A percentile compares a stretch with the other conserved stretches of the same genome.
These are phyloP conservation scores for Lentinula boryana DNA, from an alignment of 768 basidiomycete genomes.

Conservation along the genomic window DNA sequence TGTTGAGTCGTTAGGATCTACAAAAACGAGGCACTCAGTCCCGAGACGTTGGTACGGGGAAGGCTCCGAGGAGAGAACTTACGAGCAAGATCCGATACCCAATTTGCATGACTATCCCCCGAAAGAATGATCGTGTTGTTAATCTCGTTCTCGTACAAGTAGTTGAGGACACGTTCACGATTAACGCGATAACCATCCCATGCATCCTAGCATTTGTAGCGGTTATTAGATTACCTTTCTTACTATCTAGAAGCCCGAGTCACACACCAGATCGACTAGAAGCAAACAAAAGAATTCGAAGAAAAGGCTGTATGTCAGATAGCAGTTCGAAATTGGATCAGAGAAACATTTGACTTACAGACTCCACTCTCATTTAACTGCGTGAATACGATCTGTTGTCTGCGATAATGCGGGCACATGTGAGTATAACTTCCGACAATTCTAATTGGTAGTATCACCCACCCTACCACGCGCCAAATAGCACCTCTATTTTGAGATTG, in stretches of 20 bases:
- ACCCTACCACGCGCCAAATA: conserved; percentile 51
- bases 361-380: conserved; percentile 33
- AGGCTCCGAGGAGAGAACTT: conserved; percentile 14
- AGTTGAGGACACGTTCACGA: conserved; percentile 42
- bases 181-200: conserved; percentile 61
- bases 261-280: conserved; percentile 20
- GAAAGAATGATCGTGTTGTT: conserved; percentile 51
- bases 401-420: conserved; percentile 10
- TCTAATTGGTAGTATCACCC: background rate
- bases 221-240: background rate
- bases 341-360: conserved; percentile 21
- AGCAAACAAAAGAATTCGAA: background rate
- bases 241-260: background rate
- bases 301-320: background rate
- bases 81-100: conserved; percentile 55
- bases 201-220: conserved; percentile 31
- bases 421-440: background rate
- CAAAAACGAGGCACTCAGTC: background rate
- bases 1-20: conserved; percentile 44
- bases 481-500: conserved; percentile 41
- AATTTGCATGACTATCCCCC: conserved; percentile 60
- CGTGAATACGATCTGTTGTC: conserved; percentile 54
- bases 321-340: background rate
- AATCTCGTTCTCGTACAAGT: conserved; percentile 44
- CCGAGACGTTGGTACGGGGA: background rate